phyloP scores from a whole-genome alignment of 2,329 filamentous ascomycete genomes.

The Pseudocercospora eumusae region DNA sequence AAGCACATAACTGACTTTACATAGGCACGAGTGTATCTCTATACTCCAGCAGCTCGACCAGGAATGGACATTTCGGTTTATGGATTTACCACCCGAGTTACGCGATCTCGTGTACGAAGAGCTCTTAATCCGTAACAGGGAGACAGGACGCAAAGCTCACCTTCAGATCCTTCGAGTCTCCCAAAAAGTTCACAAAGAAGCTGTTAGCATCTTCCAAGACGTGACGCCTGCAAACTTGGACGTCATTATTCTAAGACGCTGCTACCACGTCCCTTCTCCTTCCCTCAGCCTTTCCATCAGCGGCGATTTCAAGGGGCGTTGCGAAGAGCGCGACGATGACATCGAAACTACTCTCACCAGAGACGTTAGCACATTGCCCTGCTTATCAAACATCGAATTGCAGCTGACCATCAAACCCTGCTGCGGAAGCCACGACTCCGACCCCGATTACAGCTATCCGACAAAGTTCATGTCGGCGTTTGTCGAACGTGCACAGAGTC shows the following conservation, averaged over 20 bases:
- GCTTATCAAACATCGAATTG: neutral
- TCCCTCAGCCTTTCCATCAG: neutral
- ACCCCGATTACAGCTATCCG: neutral
- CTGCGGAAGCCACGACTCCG: neutral
- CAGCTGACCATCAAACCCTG: neutral
- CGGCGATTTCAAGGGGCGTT: neutral
- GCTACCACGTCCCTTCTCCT: too few relatives aligned
- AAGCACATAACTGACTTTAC: neutral
- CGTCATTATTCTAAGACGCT: neutral
- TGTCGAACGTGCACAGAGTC: neutral
- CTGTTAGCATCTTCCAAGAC: neutral
- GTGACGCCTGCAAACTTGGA: neutral
- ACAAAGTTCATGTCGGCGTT: neutral
- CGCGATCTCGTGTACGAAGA: neutral
- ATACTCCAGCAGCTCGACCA: neutral
- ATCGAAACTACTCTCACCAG: neutral
- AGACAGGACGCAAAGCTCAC: neutral
- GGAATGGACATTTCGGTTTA: neutral
- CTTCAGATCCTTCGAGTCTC: neutral
- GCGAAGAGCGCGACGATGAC: neutral
- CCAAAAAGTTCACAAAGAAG: neutral
- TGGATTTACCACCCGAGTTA: neutral
- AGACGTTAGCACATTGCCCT: neutral
- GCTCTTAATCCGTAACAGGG: neutral
- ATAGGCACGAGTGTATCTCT: neutral